A percentile compares a stretch with the other conserved stretches of the same genome.
phyloP scores from a whole-genome alignment of 148 eudicot genomes.

The Arbutus unedo region DNA sequence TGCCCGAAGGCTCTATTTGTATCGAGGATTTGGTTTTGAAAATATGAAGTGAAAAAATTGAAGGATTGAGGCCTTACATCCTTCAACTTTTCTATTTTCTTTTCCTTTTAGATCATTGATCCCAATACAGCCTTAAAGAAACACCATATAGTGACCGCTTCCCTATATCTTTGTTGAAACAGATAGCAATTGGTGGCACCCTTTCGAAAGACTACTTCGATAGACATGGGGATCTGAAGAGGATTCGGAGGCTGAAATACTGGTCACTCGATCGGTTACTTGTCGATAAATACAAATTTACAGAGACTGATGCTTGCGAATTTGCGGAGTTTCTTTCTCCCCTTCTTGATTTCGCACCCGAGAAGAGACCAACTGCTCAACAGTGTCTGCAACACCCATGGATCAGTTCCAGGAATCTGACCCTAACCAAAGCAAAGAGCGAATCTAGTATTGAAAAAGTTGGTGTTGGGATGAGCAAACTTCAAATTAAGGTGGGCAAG shows the following conservation, averaged over 20 bases:
- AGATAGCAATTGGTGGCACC: slow-evolving; percentile 78
- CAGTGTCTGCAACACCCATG: slow-evolving; percentile 87
- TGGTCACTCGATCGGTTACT: slow-evolving; percentile 65
- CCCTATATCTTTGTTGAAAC: slow-evolving; percentile 20
- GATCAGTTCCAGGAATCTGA: slow-evolving; percentile 41
- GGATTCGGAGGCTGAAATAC: slow-evolving; percentile 85
- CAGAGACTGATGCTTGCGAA: slow-evolving; percentile 62
- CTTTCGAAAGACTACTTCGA: slow-evolving; percentile 88
- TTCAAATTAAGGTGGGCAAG: slow-evolving; percentile 43
- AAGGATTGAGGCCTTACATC: background rate
- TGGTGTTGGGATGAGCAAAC: slow-evolving; percentile 42
- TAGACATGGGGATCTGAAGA: slow-evolving; percentile 83
- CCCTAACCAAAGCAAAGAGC: slow-evolving; percentile 28
- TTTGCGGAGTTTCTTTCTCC: slow-evolving; percentile 78
- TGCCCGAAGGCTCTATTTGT: background rate
- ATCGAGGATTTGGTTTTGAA: background rate
- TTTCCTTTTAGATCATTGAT: background rate
- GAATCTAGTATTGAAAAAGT: slow-evolving; percentile 35
- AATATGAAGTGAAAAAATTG: background rate
- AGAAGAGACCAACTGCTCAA: slow-evolving; percentile 87
- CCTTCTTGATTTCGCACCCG: slow-evolving; percentile 83
- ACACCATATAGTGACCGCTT: background rate
- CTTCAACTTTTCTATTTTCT: background rate
- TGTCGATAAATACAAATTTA: slow-evolving; percentile 57
- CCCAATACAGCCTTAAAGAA: background rate